A percentile compares a stretch with the other conserved stretches of the same genome.
Evolutionary conservation across 345 rosid genomes (phyloP).

Genomic region (Eucalyptus erythrocorys): DNA sequence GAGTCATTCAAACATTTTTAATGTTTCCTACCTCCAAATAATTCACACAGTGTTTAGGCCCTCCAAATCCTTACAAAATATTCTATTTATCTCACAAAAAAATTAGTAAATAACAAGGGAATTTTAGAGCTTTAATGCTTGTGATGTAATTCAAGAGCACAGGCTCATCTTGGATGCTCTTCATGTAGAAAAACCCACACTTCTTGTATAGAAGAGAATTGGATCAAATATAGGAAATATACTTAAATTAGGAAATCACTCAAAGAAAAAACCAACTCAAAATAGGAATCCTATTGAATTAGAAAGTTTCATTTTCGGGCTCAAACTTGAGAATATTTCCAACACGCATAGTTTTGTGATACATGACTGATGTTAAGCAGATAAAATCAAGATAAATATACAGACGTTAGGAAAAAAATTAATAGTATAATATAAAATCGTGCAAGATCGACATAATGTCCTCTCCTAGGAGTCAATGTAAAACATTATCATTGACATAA

Average conservation of each 20-base stretch:
- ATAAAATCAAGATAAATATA: neutral
- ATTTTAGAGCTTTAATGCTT: neutral
- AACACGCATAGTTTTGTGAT: neutral
- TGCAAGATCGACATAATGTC: neutral
- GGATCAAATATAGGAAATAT: neutral
- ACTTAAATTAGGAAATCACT: neutral
- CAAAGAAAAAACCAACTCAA: neutral
- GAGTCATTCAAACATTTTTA: neutral
- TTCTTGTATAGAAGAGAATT: neutral
- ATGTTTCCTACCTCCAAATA: fast-evolving
- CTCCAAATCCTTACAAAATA: fast-evolving
- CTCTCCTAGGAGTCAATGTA: neutral
- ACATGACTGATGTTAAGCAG: fast-evolving
- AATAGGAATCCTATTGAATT: neutral
- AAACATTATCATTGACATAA: neutral
- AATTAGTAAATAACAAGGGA: neutral
- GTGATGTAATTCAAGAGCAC: neutral
- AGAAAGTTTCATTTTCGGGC: neutral
- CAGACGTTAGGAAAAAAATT: neutral
- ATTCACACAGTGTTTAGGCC: neutral
- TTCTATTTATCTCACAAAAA: neutral
- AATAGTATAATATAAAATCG: neutral
- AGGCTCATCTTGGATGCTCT: neutral
- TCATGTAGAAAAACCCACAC: neutral
- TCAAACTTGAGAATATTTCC: neutral